Conservation (phyloP, 2,329 filamentous ascomycete genomes). For the Coniochaeta hoffmannii region DNA sequence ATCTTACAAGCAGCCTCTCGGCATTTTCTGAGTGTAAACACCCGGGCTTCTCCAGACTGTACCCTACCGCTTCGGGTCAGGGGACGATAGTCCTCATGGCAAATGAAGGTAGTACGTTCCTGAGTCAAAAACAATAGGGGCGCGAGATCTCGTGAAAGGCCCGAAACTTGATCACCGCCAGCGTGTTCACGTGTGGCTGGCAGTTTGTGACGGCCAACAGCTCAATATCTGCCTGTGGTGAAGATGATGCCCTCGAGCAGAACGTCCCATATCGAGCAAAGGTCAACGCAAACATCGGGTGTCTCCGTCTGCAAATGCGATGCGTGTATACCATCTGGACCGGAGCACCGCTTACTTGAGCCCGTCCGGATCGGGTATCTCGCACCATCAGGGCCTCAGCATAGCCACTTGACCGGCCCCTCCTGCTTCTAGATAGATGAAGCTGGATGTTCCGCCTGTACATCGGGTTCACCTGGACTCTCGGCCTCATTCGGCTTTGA, state of each 20-base stretch:
- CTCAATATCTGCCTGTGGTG: not conserved
- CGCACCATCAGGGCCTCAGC: not conserved
- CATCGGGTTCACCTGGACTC: not conserved
- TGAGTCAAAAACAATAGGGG: not conserved
- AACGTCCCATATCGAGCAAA: not conserved
- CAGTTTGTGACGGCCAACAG: not conserved
- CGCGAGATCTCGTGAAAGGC: not conserved
- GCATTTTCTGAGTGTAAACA: not conserved
- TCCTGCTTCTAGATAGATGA: not conserved
- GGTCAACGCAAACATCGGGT: not conserved
- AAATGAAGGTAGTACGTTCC: not conserved
- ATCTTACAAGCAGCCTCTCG: not conserved
- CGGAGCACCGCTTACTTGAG: not conserved
- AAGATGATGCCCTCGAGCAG: not conserved
- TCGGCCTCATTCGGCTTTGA: not conserved
- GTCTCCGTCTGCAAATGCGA: not conserved
- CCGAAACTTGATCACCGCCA: not conserved
- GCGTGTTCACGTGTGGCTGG: not conserved
- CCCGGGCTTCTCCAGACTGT: not conserved
- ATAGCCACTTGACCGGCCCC: not conserved
- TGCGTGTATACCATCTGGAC: not conserved
- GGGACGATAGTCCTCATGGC: not conserved
- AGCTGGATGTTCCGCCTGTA: not conserved
- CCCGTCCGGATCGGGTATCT: not conserved
- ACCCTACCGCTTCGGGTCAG: not conserved